Evolutionary conservation across 1,284 basidiomycete species (phyloP).

Genomic region (Sporisorium scitamineum): DNA sequence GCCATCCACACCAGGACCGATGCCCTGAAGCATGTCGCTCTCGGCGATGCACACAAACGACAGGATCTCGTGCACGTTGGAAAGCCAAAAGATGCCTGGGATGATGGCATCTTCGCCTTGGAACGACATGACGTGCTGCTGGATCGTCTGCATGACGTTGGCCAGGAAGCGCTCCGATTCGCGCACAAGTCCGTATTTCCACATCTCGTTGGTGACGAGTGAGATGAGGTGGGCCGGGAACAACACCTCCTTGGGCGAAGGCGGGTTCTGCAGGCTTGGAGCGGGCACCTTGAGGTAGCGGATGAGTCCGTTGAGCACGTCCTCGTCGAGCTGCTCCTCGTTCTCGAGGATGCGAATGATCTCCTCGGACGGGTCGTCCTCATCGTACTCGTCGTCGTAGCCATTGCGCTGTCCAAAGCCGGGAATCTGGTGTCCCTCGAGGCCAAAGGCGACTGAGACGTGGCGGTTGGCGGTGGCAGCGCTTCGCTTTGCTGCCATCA

Average conservation of each 20-base stretch:
- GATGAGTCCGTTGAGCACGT: slow-evolving; percentile 90
- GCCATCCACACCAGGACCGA: slow-evolving; percentile 90
- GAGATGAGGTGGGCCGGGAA: slow-evolving; percentile 99
- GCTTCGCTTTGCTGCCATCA: slow-evolving; percentile 79
- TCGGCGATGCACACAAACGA: slow-evolving; percentile 99
- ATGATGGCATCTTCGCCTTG: slow-evolving; percentile 93
- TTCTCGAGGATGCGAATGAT: slow-evolving; percentile 95
- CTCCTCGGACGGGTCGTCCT: slow-evolving; percentile 92
- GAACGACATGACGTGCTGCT: slow-evolving; percentile 95
- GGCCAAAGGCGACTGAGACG: slow-evolving; percentile 83
- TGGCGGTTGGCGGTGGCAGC: slow-evolving; percentile 81
- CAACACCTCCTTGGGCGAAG: slow-evolving; percentile 94
- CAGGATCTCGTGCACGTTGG: slow-evolving; percentile 99
- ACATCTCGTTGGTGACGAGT: slow-evolving; percentile 99
- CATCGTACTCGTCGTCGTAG: slow-evolving; percentile 58
- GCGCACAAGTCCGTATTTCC: slow-evolving; percentile 97
- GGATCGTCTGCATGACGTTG: slow-evolving; percentile 98
- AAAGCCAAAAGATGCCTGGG: slow-evolving; percentile 98
- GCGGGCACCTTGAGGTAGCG: slow-evolving; percentile 92
- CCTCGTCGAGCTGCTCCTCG: slow-evolving; percentile 89
- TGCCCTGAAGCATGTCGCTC: slow-evolving; percentile 96
- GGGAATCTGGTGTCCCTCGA: slow-evolving; percentile 57
- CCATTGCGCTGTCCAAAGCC: slow-evolving; percentile 53
- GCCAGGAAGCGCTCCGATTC: slow-evolving; percentile 98
- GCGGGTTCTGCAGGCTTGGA: slow-evolving; percentile 89